Base-by-base conservation (phyloP, 768 basidiomycete genomes). In the Leucocoprinus leucothites region DNA sequence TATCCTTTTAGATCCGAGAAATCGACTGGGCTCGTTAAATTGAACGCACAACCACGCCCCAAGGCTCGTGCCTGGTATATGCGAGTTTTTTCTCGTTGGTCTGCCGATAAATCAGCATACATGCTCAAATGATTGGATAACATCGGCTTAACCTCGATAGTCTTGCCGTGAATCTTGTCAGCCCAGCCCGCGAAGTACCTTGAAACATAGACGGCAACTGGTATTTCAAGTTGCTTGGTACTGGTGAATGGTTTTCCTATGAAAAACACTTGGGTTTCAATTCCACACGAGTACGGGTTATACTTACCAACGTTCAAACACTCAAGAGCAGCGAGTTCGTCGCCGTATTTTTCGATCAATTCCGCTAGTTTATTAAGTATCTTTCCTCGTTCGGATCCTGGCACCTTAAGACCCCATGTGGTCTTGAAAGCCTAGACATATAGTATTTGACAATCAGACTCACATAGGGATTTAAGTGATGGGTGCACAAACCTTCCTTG, bases 171-270 rank as follows among this genome's bases (percentile, higher is more conserved):
- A 48, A 88, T 71, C 73, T 95, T 96, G 74, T 94, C 94, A 21
- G 92, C 89, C 86, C 90, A 91, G 14, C 94, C 94, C 44, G 85
- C 90, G 62, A 88, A 97, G 72, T 95, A 96, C 31, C 82, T 76
- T 60, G 92, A 68, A 31, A 74, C 72, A 24, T 67, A 71, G 56
- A 85, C 74, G 0, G 80, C 69, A 51, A 68, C 68, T 0, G 63
- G 61, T 1, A 89, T 66, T 59, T 90, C 89, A 0, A 63, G 67
- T 16, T 64, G 68, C 56, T 74, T 79, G 9, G 83, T 75, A 66
- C 69, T 73, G 9, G 49, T 34, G 63, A 76, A 85, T 1, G 80
- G 76, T 69, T 87, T 86, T 40, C 85, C 82, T 80, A 26, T 22
- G 8, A 8, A 22, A 31, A 13, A 7, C 11, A 3, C 40, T 13